phyloP scores from a whole-genome alignment of 352 stramenopile species.

The Globisporangium yorkense region DNA sequence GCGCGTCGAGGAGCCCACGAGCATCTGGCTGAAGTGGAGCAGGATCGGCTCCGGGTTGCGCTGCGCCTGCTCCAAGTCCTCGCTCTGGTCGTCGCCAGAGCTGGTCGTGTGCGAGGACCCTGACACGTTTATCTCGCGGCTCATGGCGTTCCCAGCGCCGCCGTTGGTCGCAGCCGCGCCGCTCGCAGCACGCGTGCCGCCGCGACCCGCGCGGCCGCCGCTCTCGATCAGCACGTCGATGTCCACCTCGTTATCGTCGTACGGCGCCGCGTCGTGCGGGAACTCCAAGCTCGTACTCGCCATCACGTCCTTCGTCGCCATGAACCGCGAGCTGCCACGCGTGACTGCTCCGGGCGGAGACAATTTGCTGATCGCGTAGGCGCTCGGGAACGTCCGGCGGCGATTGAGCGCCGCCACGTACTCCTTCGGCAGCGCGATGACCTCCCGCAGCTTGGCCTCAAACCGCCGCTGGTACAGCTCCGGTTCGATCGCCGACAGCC shows the following conservation, averaged over 20 bases:
- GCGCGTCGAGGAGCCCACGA: slow-evolving; percentile 15
- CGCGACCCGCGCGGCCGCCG: slow-evolving; percentile 2
- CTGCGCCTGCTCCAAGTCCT: slow-evolving; percentile 47
- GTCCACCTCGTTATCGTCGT: slow-evolving; percentile 9
- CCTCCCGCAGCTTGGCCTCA: slow-evolving; percentile 71
- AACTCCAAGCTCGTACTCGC: neutral
- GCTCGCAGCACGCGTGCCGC: neutral
- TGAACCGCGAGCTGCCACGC: neutral
- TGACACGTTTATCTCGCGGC: slow-evolving; percentile 21
- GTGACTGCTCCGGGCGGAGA: neutral
- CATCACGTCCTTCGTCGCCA: neutral
- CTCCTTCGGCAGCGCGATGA: slow-evolving; percentile 74
- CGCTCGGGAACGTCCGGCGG: slow-evolving; percentile 1
- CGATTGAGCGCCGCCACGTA: slow-evolving; percentile 9
- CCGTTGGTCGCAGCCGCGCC: neutral
- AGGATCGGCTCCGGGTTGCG: slow-evolving; percentile 51
- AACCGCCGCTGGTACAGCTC: slow-evolving; percentile 77
- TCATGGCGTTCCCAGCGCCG: neutral
- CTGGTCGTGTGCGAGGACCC: slow-evolving; percentile 18
- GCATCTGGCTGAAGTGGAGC: slow-evolving; percentile 33
- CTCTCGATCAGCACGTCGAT: slow-evolving; percentile 9
- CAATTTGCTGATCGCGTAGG: neutral
- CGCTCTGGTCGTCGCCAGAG: slow-evolving; percentile 4
- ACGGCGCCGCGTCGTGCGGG: neutral
- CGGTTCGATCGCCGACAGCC: slow-evolving; percentile 81